Evolutionary conservation across 2,329 filamentous ascomycete species (phyloP).

Genomic region (Teratosphaeria nubilosa): DNA sequence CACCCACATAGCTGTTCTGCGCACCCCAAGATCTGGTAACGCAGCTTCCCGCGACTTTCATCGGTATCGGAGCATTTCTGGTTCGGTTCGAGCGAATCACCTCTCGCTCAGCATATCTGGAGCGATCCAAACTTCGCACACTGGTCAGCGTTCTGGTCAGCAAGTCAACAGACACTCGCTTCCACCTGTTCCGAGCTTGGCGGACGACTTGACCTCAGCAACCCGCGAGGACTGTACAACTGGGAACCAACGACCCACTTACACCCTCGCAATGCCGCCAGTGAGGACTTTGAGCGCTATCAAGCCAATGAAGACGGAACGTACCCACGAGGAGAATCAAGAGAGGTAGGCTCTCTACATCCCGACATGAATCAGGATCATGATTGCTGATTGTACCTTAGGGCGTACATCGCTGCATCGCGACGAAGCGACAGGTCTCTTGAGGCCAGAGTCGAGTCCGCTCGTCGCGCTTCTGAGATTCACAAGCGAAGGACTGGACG

Average conservation of each 20-base stretch:
- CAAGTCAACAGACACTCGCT: neutral
- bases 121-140: neutral
- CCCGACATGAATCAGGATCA: neutral
- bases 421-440: conserved; percentile 75
- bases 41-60: neutral
- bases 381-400: conserved; percentile 22
- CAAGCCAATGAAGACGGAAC: conserved; percentile 11
- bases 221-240: neutral
- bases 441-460: conserved; percentile 80
- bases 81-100: neutral
- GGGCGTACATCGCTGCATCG: conserved; percentile 88
- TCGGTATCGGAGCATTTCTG: neutral
- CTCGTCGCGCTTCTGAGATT: conserved; percentile 77
- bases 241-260: neutral
- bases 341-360: conserved; percentile 44
- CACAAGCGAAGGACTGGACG: conserved; percentile 82
- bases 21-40: neutral
- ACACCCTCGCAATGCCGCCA: conserved; percentile 3
- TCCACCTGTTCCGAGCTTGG: neutral
- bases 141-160: neutral
- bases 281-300: conserved; percentile 5
- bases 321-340: conserved; percentile 63
- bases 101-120: neutral
- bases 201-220: neutral
- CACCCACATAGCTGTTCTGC: neutral